Evolutionary conservation across 495 filamentous ascomycete species (phyloP), one percentile per base, ranked within the genome.

Genomic region (Chaetomium tenue): DNA sequence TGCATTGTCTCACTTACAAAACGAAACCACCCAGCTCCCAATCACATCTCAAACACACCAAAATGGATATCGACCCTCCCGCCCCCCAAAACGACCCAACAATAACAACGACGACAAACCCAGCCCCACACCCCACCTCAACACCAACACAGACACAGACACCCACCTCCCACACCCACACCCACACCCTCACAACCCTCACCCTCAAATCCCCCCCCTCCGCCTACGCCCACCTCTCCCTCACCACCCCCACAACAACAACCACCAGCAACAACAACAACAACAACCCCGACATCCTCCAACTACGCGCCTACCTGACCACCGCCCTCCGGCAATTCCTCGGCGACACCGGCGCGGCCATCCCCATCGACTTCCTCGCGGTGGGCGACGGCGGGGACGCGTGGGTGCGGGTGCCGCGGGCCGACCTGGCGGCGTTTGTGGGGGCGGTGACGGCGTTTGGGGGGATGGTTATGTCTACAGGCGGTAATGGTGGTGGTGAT

Each of bases 271-370:
- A 15, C 40, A 18, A 18, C 61, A 50, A 13, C 18, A 40, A 7
- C 59, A 40, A 2, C 48, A 40, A 33, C 74, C 8, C 66, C 72
- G 93, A 97, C 76, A 79, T 82, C 33, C 81, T 96, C 40, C 93
- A 91, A 53, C 84, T 86, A 39, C 88, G 87, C 44, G 83, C 88
- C 0, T 86, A 91, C 69, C 86, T 94, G 57, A 87, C 84, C 23
- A 75, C 88, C 33, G 89, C 92, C 0, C 78, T 97, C 1, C 83
- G 82, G 11, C 89, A 92, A 70, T 96, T 90, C 76, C 85, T 97
- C 22, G 93, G 93, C 11, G 69, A 89, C 37, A 85, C 85, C 2
- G 93, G 93, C 39, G 80, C 88, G 6, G 84, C 88, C 1, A 91
- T 97, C 23, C 78, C 88, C 0, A 75, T 97, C 64, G 93, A 97